Base-by-base conservation (phyloP, 768 basidiomycete genomes). In the Fistulinella prunicolor region DNA sequence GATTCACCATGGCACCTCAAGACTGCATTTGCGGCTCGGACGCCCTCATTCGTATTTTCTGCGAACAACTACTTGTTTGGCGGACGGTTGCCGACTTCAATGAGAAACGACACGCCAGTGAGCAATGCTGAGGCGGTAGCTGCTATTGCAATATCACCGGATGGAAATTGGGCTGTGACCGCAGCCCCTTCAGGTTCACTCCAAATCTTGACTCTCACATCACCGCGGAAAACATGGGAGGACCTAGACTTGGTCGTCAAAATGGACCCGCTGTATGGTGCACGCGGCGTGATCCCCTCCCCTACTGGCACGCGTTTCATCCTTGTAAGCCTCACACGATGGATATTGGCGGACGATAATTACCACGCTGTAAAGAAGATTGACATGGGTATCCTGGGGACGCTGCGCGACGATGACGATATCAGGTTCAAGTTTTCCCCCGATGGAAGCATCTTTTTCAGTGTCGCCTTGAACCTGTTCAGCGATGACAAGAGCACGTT, bases 121-220 rank as follows among this genome's bases (percentile, higher is more conserved):
- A n/a, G n/a, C 6, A 8, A 22, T 16, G 0, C 10, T 3, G 28
- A 9, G 16, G 9, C 10, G 0, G 6, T 30, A 6, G 49, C 34
- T 14, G 38, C 9, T 3, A 21, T 60, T 28, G 47, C 60, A 1
- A 26, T 65, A 21, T 65, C 64, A 4, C 37, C 44, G 0, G 56
- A 67, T 37, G 63, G 65, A 0, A 42, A 17, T 17, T 49, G 50
- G 50, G 41, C 59, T 17, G 64, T 54, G 24, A 47, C 49, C 2
- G 42, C 44, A 2, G 22, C 38, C 17, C 0, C 19, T 20, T 30
- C 9, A 16, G 57, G 56, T 0, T 44, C 39, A 21, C 39, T 59
- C n/a, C 4, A 37, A n/a, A 51, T 55, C 16, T 10, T 26, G 2
- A 57, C 58, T 30, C 46, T 55, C 16, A 35, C 37, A 3, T 9